Evolutionary conservation across 2,329 filamentous ascomycete genomes (phyloP).

Genomic region (Curvularia verruculosa): DNA sequence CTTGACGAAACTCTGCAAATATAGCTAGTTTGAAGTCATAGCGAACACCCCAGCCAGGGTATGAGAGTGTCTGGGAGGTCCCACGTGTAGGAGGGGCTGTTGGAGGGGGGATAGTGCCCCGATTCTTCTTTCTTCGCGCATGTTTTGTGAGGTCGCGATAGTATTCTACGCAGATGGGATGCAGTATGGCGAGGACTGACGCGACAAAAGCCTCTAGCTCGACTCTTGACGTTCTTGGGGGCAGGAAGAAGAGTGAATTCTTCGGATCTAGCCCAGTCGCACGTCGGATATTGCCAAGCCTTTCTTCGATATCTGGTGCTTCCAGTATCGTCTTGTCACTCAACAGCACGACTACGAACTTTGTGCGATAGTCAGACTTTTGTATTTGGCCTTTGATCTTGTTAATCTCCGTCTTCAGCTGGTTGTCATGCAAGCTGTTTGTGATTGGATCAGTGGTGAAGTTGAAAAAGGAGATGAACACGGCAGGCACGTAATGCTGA

Average conservation of each 20-base stretch:
- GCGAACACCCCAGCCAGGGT: conserved; percentile 87
- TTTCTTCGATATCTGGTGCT: conserved; percentile 70
- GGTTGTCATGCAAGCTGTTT: conserved; percentile 81
- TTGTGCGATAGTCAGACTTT: conserved; percentile 76
- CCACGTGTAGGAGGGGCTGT: conserved; percentile 82
- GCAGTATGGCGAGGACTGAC: conserved; percentile 73
- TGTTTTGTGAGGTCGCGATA: conserved; percentile 95
- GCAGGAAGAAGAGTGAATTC: conserved; percentile 79
- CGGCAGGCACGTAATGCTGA: conserved; percentile 79
- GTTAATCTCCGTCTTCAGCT: conserved; percentile 86
- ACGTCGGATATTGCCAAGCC: conserved; percentile 78
- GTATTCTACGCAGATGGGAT: conserved; percentile 81
- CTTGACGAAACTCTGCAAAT: conserved; percentile 90
- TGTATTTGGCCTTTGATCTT: conserved; percentile 72
- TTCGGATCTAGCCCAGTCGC: conserved; percentile 82
- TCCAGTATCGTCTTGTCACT: conserved; percentile 69
- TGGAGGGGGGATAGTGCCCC: conserved; percentile 77
- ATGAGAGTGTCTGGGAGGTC: conserved; percentile 83
- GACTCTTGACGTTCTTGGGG: conserved; percentile 70
- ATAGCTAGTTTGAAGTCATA: conserved; percentile 94
- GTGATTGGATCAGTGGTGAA: conserved; percentile 75
- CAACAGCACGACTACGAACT: conserved; percentile 77
- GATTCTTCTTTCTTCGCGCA: conserved; percentile 82
- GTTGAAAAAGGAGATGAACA: conserved; percentile 80
- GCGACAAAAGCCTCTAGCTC: conserved; percentile 77